These are phyloP conservation scores for Pichia sp. DNA, from an alignment of 1,139 yeast genomes.

Conservation along the genomic window DNA sequence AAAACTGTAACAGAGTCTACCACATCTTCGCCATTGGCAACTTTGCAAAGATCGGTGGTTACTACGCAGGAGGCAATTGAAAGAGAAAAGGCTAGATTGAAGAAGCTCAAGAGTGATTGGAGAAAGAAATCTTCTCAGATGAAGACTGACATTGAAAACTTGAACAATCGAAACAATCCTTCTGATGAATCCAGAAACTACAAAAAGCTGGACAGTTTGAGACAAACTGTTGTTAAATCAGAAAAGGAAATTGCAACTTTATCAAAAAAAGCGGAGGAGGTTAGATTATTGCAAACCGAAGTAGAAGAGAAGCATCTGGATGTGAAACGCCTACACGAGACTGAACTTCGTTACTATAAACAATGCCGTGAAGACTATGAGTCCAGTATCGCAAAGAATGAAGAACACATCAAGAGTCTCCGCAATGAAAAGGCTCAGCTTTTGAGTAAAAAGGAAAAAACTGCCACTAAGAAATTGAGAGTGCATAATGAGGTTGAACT, in stretches of 20 bases:
- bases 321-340: conserved; percentile 34
- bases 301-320: conserved; percentile 34
- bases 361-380: conserved; percentile 29
- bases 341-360: conserved; percentile 30
- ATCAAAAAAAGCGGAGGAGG: conserved; percentile 30
- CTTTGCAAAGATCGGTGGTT: conserved; percentile 55
- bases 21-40: conserved; percentile 44
- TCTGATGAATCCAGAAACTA: conserved; percentile 40
- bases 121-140: conserved; percentile 45
- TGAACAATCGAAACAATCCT: conserved; percentile 42
- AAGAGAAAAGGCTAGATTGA: conserved; percentile 43
- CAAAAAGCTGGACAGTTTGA: conserved; percentile 36
- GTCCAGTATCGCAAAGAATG: conserved; percentile 18
- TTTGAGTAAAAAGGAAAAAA: conserved; percentile 31
- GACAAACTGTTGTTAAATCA: conserved; percentile 34
- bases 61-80: conserved; percentile 52
- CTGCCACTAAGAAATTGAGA: conserved; percentile 25
- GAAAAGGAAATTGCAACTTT: conserved; percentile 33
- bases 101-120: conserved; percentile 57
- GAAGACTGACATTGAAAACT: conserved; percentile 50
- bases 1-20: conserved; percentile 33
- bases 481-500: conserved; percentile 23
- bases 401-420: conserved; percentile 23
- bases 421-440: conserved; percentile 30
- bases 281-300: conserved; percentile 30